phyloP scores from a whole-genome alignment of 2,329 filamentous ascomycete species.

The Colletotrichum destructivum region DNA sequence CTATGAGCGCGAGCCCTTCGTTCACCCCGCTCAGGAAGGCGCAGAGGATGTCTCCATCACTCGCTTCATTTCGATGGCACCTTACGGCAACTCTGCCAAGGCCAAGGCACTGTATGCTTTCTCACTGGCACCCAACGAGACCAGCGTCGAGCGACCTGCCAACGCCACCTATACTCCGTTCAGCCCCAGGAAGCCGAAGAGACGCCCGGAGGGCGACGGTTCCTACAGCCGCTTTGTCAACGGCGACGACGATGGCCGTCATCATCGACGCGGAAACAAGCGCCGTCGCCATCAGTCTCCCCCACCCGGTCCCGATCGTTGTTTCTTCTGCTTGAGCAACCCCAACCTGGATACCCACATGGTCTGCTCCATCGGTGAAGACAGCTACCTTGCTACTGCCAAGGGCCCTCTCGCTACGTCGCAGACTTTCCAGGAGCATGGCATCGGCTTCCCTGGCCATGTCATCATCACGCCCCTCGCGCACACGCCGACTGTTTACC shows the following conservation, averaged over 20 bases:
- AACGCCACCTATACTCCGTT: slow-evolving; percentile 87
- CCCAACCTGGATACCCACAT: slow-evolving; percentile 88
- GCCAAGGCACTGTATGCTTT: slow-evolving; percentile 88
- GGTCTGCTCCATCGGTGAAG: slow-evolving; percentile 89
- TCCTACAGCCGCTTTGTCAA: slow-evolving; percentile 70
- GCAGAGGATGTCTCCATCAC: slow-evolving; percentile 75
- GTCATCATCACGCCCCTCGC: slow-evolving; percentile 91
- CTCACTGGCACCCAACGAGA: slow-evolving; percentile 75
- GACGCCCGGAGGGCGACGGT: slow-evolving; percentile 68
- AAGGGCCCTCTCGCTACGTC: slow-evolving; percentile 88
- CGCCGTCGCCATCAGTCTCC: slow-evolving; percentile 63
- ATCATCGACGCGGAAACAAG: slow-evolving; percentile 59
- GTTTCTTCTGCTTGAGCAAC: slow-evolving; percentile 97
- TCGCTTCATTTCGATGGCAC: slow-evolving; percentile 90
- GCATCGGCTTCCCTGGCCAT: slow-evolving; percentile 84
- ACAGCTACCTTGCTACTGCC: slow-evolving; percentile 90
- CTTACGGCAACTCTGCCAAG: slow-evolving; percentile 82
- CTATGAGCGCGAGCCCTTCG: slow-evolving; percentile 94
- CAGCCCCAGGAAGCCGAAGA: slow-evolving; percentile 65
- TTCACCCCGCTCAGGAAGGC: slow-evolving; percentile 71
- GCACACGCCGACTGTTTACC: slow-evolving; percentile 82
- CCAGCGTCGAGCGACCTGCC: slow-evolving; percentile 72
- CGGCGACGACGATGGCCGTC: slow-evolving; percentile 57
- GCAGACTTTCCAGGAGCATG: slow-evolving; percentile 74
- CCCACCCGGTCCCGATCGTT: slow-evolving; percentile 81